Percentiles rank a stretch among this genome's conserved stretches.
phyloP scores from a whole-genome alignment of 148 eudicot species.

The Amaranthus palmeri region DNA sequence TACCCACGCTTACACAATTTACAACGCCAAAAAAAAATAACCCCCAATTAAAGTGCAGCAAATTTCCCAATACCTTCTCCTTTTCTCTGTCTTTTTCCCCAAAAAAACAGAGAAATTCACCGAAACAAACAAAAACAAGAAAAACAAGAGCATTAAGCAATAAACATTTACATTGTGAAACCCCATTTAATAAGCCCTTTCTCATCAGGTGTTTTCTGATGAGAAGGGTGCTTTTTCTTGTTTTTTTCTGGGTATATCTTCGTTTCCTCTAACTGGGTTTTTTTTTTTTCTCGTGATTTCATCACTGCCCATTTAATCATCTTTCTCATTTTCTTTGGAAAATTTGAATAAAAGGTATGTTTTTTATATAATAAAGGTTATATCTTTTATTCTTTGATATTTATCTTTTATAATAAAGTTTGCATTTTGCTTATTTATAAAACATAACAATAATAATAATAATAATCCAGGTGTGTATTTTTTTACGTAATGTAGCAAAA shows the following conservation, averaged over 20 bases:
- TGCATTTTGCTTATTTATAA: not conserved
- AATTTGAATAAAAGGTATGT: constrained; percentile 11
- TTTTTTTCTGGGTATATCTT: not conserved
- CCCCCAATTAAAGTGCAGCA: not conserved
- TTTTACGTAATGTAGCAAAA: constrained; percentile 2
- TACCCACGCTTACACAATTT: too few relatives aligned
- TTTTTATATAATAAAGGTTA: not conserved
- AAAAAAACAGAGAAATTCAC: constrained; percentile 1
- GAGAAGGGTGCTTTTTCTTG: not conserved
- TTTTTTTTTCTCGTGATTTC: constrained; percentile 19
- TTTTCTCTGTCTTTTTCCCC: not conserved
- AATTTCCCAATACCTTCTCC: not conserved
- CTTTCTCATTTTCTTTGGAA: constrained; percentile 7
- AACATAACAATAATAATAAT: too few relatives aligned
- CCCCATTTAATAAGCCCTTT: constrained; percentile 1
- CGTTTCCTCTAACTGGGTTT: not conserved
- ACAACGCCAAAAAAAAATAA: not conserved
- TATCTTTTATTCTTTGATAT: not conserved
- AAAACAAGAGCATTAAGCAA: not conserved
- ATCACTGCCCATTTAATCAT: constrained; percentile 12
- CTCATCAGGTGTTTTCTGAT: constrained; percentile 8
- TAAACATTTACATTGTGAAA: not conserved
- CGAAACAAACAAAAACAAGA: constrained; percentile 3
- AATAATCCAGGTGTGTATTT: too few relatives aligned
- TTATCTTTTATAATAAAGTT: not conserved